Base-by-base conservation (phyloP, 306 rosid genomes). In the Acmispon strigosus region DNA sequence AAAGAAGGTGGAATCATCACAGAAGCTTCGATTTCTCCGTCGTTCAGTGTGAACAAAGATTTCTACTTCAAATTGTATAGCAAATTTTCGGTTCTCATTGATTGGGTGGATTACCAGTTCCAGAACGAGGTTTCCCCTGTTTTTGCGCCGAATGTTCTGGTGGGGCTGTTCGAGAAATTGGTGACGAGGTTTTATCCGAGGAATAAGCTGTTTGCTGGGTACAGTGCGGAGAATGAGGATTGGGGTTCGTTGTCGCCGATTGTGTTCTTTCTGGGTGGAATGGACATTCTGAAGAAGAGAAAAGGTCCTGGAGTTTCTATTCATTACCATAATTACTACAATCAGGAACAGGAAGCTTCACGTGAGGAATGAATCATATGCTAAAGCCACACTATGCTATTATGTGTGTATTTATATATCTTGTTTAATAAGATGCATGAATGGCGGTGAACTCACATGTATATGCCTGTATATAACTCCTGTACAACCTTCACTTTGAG, bases 71-170 rank as follows among this genome's bases (percentile, higher is more conserved):
- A 0, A 0, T 10, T 78, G 66, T 75, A 70, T 11, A 5, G 0
- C 0, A 1, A 4, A 10, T 32, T 4, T 7, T 3, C 8, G 0
- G 0, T 0, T 3, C 15, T 7, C 1, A 22, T 83, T 8, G 73
- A 79, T 1, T 83, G 58, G 76, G 81, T 83, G 1, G 86, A 71
- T 72, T 83, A 83, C 60, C 86, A 83, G 55, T 83, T 83, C 42
- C 84, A 83, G 13, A 79, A 79, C 1, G 86, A 83, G 63, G 69
- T 37, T 9, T 1, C 2, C 10, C 6, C 41, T 12, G 69, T 83
- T 16, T 41, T 9, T 7, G 32, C 19, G 0, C 86, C 81, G 0
- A 2, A 36, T 3, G 19, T 1, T 0, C 49, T 83, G 76, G n/a
- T 54, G 43, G 13, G 53, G 0, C 49, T 32, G 1, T 83, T 55